Conservation (phyloP, 192 early-diverging fungal species). For the Backusella tuberculispora region DNA sequence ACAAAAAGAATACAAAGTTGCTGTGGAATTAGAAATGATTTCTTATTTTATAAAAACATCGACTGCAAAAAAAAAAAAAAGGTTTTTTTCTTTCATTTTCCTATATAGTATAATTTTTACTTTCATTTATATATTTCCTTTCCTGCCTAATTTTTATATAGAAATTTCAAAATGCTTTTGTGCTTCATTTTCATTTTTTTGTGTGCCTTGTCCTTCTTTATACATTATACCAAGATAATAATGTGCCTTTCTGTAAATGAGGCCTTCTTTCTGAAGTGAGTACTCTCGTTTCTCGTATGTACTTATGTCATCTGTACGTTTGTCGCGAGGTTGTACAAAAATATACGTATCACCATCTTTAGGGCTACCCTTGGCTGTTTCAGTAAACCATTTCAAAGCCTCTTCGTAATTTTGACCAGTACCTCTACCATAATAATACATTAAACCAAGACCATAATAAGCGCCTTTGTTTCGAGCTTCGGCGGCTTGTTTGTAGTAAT, state of each 20-base stretch:
- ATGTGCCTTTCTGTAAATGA: neutral
- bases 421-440: slow-evolving; percentile 67
- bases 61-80: no score
- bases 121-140: no score
- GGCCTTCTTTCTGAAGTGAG: neutral
- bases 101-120: no score
- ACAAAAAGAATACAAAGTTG: no score
- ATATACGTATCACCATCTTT: neutral
- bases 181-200: neutral
- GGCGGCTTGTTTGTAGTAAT: slow-evolving; percentile 55
- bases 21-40: no score
- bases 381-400: slow-evolving; percentile 27
- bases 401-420: slow-evolving; percentile 45
- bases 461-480: slow-evolving; percentile 52
- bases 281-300: neutral
- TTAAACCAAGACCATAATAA: slow-evolving; percentile 75
- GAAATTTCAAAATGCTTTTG: neutral
- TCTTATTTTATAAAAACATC: no score
- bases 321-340: neutral
- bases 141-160: neutral
- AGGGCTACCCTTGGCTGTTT: neutral
- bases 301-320: neutral
- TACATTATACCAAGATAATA: neutral
- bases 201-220: neutral
- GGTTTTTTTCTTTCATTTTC: no score